Percentiles rank a stretch among this genome's conserved stretches.
These are phyloP conservation scores for Salix arbutifolia DNA, from an alignment of 345 rosid genomes.

Conservation along the genomic window DNA sequence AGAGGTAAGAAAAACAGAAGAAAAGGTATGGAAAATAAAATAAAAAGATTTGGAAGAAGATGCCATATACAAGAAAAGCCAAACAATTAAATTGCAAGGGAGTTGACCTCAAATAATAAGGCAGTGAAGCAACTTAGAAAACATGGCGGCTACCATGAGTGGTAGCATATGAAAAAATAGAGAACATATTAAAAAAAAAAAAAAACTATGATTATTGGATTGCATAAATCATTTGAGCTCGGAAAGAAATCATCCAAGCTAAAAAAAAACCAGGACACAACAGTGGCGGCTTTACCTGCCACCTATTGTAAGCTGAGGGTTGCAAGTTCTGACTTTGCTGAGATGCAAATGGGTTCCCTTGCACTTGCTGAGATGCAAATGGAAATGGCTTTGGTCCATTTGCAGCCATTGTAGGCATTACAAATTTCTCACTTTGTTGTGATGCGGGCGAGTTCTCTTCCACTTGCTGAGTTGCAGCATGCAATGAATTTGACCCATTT, in stretches of 20 bases:
- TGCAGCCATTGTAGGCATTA: not conserved
- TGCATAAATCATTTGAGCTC: not conserved
- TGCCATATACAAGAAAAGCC: not conserved
- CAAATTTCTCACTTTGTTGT: slow-evolving; percentile 8
- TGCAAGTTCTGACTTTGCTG: slow-evolving; percentile 23
- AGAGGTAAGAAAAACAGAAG: not conserved
- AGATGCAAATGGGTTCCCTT: not conserved
- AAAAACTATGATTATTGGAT: not conserved
- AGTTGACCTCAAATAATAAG: not conserved
- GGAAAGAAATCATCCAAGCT: not conserved
- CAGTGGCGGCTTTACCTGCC: slow-evolving; percentile 18
- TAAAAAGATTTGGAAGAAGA: not conserved
- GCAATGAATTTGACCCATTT: slow-evolving; percentile 17
- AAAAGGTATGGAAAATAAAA: not conserved
- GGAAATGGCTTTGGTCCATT: not conserved
- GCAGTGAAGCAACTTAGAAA: not conserved
- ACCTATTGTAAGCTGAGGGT: slow-evolving; percentile 22
- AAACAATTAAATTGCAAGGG: not conserved
- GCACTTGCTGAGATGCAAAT: slow-evolving; percentile 18
- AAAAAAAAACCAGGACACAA: not conserved
- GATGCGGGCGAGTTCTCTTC: slow-evolving; percentile 28
- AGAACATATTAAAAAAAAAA: not conserved
- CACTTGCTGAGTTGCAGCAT: slow-evolving; percentile 23
- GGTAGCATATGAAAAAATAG: not conserved
- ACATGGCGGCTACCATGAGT: not conserved